Conservation (phyloP, 2,329 filamentous ascomycete genomes). For the Aspergillus fumigatiaffinis region DNA sequence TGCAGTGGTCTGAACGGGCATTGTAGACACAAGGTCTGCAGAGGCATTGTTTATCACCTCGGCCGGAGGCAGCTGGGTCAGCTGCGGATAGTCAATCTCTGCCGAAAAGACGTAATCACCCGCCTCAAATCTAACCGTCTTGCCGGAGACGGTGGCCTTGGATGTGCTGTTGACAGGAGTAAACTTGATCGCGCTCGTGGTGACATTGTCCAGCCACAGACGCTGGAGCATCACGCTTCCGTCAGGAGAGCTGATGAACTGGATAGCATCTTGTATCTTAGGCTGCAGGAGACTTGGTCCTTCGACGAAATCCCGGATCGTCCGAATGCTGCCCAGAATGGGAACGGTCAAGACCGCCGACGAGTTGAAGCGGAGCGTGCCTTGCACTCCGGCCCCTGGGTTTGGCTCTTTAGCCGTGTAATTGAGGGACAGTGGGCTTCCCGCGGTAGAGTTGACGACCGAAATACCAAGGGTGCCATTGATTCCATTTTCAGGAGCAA, state of each 20-base stretch:
- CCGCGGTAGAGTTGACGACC: neutral
- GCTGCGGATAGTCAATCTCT: neutral
- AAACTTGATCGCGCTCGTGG: slow-evolving; percentile 53
- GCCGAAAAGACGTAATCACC: neutral
- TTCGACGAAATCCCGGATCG: slow-evolving; percentile 50
- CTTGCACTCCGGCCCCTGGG: slow-evolving; percentile 40
- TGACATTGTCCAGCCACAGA: slow-evolving; percentile 61
- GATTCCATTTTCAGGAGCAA: neutral
- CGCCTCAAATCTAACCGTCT: slow-evolving; percentile 28
- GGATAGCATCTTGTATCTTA: neutral
- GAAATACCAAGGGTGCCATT: neutral
- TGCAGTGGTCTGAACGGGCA: slow-evolving; percentile 48
- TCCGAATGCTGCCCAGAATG: slow-evolving; percentile 60
- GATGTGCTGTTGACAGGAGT: slow-evolving; percentile 28
- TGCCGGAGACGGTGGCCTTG: slow-evolving; percentile 39
- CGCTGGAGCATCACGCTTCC: slow-evolving; percentile 52
- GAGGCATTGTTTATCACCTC: neutral
- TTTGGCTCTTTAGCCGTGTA: neutral
- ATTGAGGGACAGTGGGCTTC: neutral
- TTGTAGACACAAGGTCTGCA: slow-evolving; percentile 1
- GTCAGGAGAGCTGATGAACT: slow-evolving; percentile 36
- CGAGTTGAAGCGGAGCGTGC: slow-evolving; percentile 54
- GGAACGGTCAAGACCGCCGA: slow-evolving; percentile 54
- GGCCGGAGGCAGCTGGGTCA: neutral
- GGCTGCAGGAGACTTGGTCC: neutral